Base-by-base conservation (phyloP, 345 rosid genomes). In the Arabidopsis thaliana region DNA sequence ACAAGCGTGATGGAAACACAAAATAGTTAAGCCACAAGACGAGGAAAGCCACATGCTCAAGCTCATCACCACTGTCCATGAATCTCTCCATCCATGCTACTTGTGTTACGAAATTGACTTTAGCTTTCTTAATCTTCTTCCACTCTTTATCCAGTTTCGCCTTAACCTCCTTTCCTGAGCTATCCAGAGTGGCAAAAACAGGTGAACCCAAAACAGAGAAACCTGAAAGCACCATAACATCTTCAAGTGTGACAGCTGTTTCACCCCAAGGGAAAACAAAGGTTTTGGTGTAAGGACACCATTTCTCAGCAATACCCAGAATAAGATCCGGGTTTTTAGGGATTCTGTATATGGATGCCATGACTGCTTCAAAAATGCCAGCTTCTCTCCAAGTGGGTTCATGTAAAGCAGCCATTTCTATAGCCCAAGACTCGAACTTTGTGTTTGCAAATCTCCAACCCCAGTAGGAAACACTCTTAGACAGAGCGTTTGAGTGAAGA, bases 241-340 rank as follows among this genome's bases (percentile, higher is more conserved):
- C 85, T 58, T 88, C 87, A 7, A 86, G 76, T 1, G 89, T 82
- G 4, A 88, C 5, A 2, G 85, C 81, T 4, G 87, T 82, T 77
- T 85, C 91, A 44, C 88, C 90, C 88, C 86, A 89, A 1, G 83
- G 73, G n/a, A 87, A 85, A 32, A 87, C 51, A 46, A 87, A 85
- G 1, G 85, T 61, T 6, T 82, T 83, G 5, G 88, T 85, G 6
- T 77, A 73, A 16, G 82, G 83, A 38, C 81, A 76, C 85, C 91
- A 88, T 64, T 52, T 82, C 67, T 82, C 79, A 3, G 83, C 89
- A 13, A 86, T 3, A 45, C 57, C 80, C 37, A 84, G 9, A 58
- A 88, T 13, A n/a, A 85, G 61, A 11, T 76, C 56, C 45, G 4
- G 4, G 32, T 83, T 25, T 69, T 16, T 16, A 16, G 24, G 75